Base-by-base conservation (phyloP, 208 protist genomes). In the Trypanosoma lewisi region DNA sequence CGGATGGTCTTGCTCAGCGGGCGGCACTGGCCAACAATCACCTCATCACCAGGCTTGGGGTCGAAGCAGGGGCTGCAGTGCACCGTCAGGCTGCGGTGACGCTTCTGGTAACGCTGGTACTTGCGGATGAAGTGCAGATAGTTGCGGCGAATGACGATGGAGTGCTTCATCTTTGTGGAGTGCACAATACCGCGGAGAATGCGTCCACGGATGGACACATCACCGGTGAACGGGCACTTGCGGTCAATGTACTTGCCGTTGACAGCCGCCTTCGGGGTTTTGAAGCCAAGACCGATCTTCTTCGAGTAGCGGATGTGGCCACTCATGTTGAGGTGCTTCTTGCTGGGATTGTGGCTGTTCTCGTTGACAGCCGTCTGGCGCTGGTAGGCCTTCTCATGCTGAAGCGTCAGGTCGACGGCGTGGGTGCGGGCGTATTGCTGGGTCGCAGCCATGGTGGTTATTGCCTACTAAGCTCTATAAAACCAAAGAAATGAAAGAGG, bases 71-170 rank as follows among this genome's bases (percentile, higher is more conserved):
- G 99, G 54, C 97, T 99, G 83, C 88, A 89, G 95, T 99, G 99
- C 55, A 98, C 99, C 33, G 98, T 78, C 36, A 99, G 85, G 72
- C 98, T 99, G 66, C 92, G 98, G 94, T 99, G 99, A 72, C 98
- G 95, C 97, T 99, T 99, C 91, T 99, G 98, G 88, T 98, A 99
- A 81, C 99, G 91, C 89, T 99, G 98, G 95, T 99, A 99, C 93
- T 99, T 99, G 70, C 90, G 90, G 83, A 99, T 95, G 91, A 98
- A 99, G 91, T 99, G 99, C 55, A 99, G 96, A 87, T 99, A 99
- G 84, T 99, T 98, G 77, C 98, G 95, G 77, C 98, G 97, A 80
- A 99, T 95, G 67, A 99, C 88, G 73, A 99, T 93, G 44, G 98
- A 99, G 77, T 97, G 86, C 67, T 98, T 85, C 98, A 99, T 99